Evolutionary conservation across 768 basidiomycete species (phyloP), one percentile per base, ranked within the genome.

Genomic region (Lentinula aciculospora): DNA sequence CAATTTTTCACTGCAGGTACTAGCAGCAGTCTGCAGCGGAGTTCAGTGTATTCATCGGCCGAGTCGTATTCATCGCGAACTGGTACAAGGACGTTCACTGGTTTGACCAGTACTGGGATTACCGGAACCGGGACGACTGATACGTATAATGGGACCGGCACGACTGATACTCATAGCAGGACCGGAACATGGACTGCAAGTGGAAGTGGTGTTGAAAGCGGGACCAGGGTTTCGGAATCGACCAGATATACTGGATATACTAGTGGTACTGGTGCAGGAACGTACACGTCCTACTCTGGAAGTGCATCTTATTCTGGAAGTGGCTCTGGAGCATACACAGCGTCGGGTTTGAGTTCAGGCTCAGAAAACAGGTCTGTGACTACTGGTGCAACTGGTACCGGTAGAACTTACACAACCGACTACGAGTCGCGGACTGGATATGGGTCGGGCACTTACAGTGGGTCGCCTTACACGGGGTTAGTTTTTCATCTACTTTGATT

Each of bases 271-370:
- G 40, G 58, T 15, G 48, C 55, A 57, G 61, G 60, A 25, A 47
- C 56, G 8, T 46, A 48, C 17, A 47, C 59, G 4, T 49, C 56
- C 77, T 46, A 77, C 72, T 36, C 74, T 73, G 23, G 81, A 73
- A 21, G 66, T 78, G 47, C 70, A 71, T 56, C 72, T 71, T 40
- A 77, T 72, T 29, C 72, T 17, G 56, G 31, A 28, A 55, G 58
- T 27, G 59, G 63, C 21, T 56, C 64, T 36, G 31, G 59, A 25
- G 61, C 62, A 27, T 63, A 60, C 27, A 57, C 61, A 36, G 58
- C 53, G 3, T 57, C 63, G 2, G 58, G 53, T 15, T 1, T 19
- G 4, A 32, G 72, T 31, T 59, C 60, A 19, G 66, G 72, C 28
- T 59, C 60, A 19, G 66, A 71, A 3, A 51, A 21, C 7, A 53